Evolutionary conservation across 306 rosid species (phyloP).

Genomic region (Canavalia gladiata): DNA sequence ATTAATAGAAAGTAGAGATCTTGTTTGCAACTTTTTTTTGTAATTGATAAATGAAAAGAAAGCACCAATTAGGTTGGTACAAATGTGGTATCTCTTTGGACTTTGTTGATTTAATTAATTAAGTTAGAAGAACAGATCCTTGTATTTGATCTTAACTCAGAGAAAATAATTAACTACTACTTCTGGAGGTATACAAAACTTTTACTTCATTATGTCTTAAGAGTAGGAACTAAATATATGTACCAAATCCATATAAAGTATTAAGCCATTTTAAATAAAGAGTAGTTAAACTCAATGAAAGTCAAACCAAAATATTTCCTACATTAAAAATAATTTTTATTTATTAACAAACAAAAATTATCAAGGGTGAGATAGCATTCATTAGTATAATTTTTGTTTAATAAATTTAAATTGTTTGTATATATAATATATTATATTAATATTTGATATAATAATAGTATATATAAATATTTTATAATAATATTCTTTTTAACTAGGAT

Average conservation of each 20-base stretch:
- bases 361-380: too few species aligned
- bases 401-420: too few species aligned
- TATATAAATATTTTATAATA: too few species aligned
- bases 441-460: too few species aligned
- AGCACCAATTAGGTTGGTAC: background rate
- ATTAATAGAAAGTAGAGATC: slow-evolving; percentile 9
- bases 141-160: background rate
- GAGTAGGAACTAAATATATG: background rate
- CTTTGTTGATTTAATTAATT: background rate
- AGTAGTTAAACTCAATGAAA: background rate
- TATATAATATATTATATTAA: too few species aligned
- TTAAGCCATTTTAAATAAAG: background rate
- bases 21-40: background rate
- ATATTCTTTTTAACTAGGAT: too few species aligned
- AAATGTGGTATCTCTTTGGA: background rate
- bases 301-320: background rate
- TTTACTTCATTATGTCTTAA: background rate
- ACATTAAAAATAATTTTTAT: too few species aligned
- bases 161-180: background rate
- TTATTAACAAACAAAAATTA: too few species aligned
- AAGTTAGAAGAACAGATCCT: background rate
- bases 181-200: background rate
- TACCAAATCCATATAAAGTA: background rate
- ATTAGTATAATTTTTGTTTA: too few species aligned
- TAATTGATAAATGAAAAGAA: background rate